phyloP scores from a whole-genome alignment of 345 rosid species.

The Trapa bicornis region DNA sequence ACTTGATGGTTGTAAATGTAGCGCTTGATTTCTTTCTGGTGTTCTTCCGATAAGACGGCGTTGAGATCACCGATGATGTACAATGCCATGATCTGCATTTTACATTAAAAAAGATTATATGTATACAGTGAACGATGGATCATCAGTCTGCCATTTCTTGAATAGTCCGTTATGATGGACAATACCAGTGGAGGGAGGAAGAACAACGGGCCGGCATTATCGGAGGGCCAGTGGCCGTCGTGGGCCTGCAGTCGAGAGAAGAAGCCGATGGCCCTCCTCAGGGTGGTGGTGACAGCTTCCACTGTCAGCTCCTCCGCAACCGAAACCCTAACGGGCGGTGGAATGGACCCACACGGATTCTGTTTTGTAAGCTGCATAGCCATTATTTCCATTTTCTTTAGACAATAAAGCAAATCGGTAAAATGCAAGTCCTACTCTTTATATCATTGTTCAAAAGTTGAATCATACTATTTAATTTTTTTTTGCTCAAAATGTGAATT shows the following conservation, averaged over 20 bases:
- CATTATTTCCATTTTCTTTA: neutral
- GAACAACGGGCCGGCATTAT: slow-evolving; percentile 49
- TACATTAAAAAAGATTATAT: neutral
- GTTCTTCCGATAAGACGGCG: slow-evolving; percentile 31
- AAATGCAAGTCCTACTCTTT: too few relatives aligned
- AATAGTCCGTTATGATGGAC: too few relatives aligned
- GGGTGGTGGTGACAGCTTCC: slow-evolving; percentile 24
- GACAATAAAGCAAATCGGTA: too few relatives aligned
- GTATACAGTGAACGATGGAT: neutral
- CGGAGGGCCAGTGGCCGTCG: slow-evolving; percentile 68
- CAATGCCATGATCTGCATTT: slow-evolving; percentile 41
- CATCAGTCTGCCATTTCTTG: neutral
- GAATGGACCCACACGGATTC: slow-evolving; percentile 21
- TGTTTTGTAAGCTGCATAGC: slow-evolving; percentile 22
- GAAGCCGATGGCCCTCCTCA: slow-evolving; percentile 36
- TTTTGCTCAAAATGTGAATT: too few relatives aligned
- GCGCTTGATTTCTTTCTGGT: slow-evolving; percentile 42
- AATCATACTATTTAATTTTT: too few relatives aligned
- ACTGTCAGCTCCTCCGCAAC: slow-evolving; percentile 21
- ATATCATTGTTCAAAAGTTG: too few relatives aligned
- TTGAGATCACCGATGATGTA: slow-evolving; percentile 36
- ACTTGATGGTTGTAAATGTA: slow-evolving; percentile 61
- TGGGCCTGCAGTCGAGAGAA: slow-evolving; percentile 49
- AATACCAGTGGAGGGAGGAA: slow-evolving; percentile 50
- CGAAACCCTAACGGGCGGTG: slow-evolving; percentile 24